phyloP scores from a whole-genome alignment of 164 flowering plant species.

The Platanus orientalis region DNA sequence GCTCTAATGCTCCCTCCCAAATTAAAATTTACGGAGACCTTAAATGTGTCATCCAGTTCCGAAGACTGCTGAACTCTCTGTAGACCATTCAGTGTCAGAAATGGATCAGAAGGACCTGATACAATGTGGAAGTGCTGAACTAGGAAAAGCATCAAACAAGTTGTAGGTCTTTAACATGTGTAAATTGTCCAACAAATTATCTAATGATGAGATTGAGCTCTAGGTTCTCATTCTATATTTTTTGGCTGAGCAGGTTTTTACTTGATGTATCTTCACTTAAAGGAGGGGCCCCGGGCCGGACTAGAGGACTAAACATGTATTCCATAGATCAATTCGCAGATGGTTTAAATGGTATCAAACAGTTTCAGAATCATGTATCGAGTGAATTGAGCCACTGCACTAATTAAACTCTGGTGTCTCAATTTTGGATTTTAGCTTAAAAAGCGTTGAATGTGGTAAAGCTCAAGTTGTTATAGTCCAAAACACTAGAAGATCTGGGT shows the following conservation, averaged over 20 bases:
- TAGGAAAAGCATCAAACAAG: conserved; percentile 34
- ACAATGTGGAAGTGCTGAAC: conserved; percentile 28
- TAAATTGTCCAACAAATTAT: background rate
- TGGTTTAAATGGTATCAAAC: conserved; percentile 26
- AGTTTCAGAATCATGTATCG: conserved; percentile 1
- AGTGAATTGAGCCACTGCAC: conserved; percentile 5
- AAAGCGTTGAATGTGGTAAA: background rate
- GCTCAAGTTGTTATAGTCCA: background rate
- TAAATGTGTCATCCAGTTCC: conserved; percentile 25
- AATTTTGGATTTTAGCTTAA: conserved; percentile 3
- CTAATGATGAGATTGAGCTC: background rate
- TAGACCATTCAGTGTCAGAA: conserved; percentile 33
- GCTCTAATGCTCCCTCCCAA: background rate
- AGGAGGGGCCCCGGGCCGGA: conserved; percentile 91
- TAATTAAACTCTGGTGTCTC: conserved; percentile 9
- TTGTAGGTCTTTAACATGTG: conserved; percentile 30
- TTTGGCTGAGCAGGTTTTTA: conserved; percentile 43
- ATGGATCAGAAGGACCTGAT: conserved; percentile 42
- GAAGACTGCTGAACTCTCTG: conserved; percentile 29
- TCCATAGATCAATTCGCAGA: conserved; percentile 37
- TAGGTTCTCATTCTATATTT: background rate
- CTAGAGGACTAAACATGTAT: conserved; percentile 63
- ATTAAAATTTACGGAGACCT: background rate
- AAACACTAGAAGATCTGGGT: background rate
- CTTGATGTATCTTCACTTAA: conserved; percentile 70